Base-by-base conservation (phyloP, 2,329 filamentous ascomycete genomes). In the Nectriaceae sp. region DNA sequence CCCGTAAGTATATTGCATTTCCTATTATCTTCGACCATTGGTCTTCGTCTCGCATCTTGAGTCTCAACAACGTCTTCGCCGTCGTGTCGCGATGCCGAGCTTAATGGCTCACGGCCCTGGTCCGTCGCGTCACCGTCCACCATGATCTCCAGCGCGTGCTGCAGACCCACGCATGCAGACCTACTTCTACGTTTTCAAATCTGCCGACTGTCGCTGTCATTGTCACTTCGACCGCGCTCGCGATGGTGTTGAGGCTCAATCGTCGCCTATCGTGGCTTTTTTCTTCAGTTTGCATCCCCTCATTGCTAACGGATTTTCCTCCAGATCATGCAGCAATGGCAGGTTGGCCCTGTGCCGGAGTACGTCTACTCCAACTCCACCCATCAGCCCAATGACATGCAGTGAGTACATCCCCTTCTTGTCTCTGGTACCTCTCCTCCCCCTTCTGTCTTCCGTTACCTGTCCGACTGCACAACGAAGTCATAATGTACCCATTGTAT, bases 241-340 rank as follows among this genome's bases (percentile, higher is more conserved):
- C 42, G 37, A 44, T 46, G 40, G 46, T 42, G 44, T 49, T 29
- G 49, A 44, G 40, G 40, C 47, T 53, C 42, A n/a, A n/a, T n/a
- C n/a, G n/a, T n/a, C n/a, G n/a, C n/a, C n/a, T n/a, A n/a, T n/a
- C n/a, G n/a, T n/a, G n/a, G n/a, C n/a, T n/a, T n/a, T n/a, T n/a
- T n/a, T 15, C 42, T 47, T 24, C 44, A 45, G 35, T 42, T 48
- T 40, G 19, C 50, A 40, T 45, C 54, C 39, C 49, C 39, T 51
- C 45, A 31, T 8, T 31, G 8, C 26, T 31, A 31, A 15, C 26
- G 8, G 26, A 31, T 42, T 50, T 37, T 53, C 19, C 37, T 44
- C 18, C 35, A 80, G 77, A 77, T 70, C 70, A 82, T 82, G 79
- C 76, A 82, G 73, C 78, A 81, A 70, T 82, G 79, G 79, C 77